Conservation (phyloP, 306 rosid genomes). For the Datisca glomerata region DNA sequence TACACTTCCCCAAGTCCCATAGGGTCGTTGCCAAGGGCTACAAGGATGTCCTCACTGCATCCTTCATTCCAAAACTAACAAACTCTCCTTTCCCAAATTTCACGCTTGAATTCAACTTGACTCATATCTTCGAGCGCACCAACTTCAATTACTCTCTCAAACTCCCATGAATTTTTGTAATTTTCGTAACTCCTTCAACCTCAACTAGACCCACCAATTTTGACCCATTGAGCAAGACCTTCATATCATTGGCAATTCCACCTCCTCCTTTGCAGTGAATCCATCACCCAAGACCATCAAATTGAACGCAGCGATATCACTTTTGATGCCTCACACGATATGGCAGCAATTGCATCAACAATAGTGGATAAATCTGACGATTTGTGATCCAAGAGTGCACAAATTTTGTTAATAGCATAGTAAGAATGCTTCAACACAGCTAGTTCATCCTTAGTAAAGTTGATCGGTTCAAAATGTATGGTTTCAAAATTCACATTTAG, state of each 20-base stretch:
- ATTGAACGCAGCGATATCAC: constrained; percentile 43
- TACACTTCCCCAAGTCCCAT: constrained; percentile 38
- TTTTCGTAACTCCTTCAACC: constrained; percentile 19
- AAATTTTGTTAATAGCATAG: constrained; percentile 28
- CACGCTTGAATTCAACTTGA: constrained; percentile 47
- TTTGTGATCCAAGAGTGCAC: constrained; percentile 50
- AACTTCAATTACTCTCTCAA: constrained; percentile 43
- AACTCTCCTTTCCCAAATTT: constrained; percentile 18
- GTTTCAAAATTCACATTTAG: constrained; percentile 18
- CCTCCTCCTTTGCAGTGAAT: constrained; percentile 49
- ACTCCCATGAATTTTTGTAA: constrained; percentile 49
- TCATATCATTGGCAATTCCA: constrained; percentile 64
- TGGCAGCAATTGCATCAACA: constrained; percentile 46
- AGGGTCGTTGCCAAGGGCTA: constrained; percentile 36
- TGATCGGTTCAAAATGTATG: constrained; percentile 17
- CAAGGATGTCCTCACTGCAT: constrained; percentile 25
- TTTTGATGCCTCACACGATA: constrained; percentile 70
- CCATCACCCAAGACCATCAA: constrained; percentile 76
- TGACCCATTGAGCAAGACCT: constrained; percentile 66
- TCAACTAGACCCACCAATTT: constrained; percentile 60
- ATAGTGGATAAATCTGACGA: constrained; percentile 34
- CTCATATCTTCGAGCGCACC: constrained; percentile 48
- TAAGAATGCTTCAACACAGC: constrained; percentile 16
- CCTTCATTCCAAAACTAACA: constrained; percentile 18
- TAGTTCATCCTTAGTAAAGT: constrained; percentile 39